Evolutionary conservation across 495 filamentous ascomycete species (phyloP), one percentile per base, ranked within the genome.

Genomic region (Sphaerosporella brunnea): DNA sequence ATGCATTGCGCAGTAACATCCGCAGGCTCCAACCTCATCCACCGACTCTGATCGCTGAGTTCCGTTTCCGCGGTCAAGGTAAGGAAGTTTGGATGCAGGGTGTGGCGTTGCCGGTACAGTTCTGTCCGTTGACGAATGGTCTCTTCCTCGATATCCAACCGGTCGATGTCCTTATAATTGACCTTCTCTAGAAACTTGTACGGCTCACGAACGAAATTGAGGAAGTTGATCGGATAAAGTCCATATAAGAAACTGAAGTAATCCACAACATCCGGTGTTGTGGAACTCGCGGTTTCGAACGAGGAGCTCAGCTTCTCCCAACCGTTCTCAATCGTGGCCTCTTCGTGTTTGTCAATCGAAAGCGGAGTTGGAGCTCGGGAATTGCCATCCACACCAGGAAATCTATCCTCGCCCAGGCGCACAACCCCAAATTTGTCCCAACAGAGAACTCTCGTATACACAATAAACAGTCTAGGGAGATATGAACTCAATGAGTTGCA

Each of bases 191-290:
- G 63, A 49, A 76, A 83, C 54, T 75, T 71, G 28, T 80, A 72
- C 2, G 80, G 80, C 53, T 85, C 83, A 20, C 79, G 69, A 37
- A 85, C 78, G 62, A 81, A 85, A 52, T 73, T 73, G 67, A 78
- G 71, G 58, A 85, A 78, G 56, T 83, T 83, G 49, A 82, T 72
- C n/a, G 80, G 80, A 51, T 84, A 85, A 7, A 85, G 65, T 10
- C 80, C 80, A 50, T 85, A 85, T 2, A 85, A 65, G 36, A 81
- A 74, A 7, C 84, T 75, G 69, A 94, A 76, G 69, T 93, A 72
- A 55, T 84, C 61, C 54, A 77, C 54, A 55, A 94, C 59, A 60
- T 90, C 65, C 54, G 82, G 82, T 34, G 80, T 66, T 49, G 78
- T 63, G 54, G 72, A 59, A 56, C 73, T 73, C 34, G 75, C 70